phyloP scores from a whole-genome alignment of 805 yeast genomes.

The Wickerhamiella occidentalis region DNA sequence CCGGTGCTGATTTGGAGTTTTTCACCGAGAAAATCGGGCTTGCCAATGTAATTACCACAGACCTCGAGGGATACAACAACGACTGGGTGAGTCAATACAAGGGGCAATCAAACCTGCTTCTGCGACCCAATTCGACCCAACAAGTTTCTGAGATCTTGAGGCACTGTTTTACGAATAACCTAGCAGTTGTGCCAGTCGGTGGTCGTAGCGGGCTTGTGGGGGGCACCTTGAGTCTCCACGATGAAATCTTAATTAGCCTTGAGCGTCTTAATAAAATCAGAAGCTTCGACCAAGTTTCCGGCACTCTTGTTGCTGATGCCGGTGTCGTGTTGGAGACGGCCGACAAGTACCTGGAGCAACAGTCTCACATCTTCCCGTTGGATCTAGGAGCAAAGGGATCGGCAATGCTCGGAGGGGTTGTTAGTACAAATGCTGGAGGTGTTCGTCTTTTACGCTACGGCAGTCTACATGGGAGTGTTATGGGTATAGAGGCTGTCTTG shows the following conservation, averaged over 20 bases:
- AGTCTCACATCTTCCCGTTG: constrained; percentile 84
- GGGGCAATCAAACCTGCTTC: constrained; percentile 72
- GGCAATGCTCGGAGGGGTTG: constrained; percentile 89
- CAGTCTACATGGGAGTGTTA: constrained; percentile 79
- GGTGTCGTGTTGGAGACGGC: constrained; percentile 83
- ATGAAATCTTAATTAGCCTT: constrained; percentile 68
- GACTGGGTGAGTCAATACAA: constrained; percentile 91
- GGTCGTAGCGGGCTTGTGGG: constrained; percentile 96
- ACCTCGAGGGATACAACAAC: constrained; percentile 60
- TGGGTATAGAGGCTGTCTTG: constrained; percentile 86
- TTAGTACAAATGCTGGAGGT: constrained; percentile 96
- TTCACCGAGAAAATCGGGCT: not conserved
- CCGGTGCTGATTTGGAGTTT: not conserved
- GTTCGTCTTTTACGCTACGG: constrained; percentile 78
- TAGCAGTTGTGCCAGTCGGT: constrained; percentile 93
- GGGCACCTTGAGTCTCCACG: constrained; percentile 85
- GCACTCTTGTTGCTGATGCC: constrained; percentile 79
- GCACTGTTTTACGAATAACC: constrained; percentile 61
- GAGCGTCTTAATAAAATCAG: constrained; percentile 64
- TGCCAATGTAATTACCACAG: constrained; percentile 37
- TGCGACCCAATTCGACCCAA: constrained; percentile 70
- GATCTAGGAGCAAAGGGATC: constrained; percentile 96
- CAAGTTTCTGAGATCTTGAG: constrained; percentile 66
- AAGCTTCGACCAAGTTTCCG: constrained; percentile 69
- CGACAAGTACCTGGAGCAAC: constrained; percentile 60